Base-by-base conservation (phyloP, 768 basidiomycete species). In the Kondoa subrosea region DNA sequence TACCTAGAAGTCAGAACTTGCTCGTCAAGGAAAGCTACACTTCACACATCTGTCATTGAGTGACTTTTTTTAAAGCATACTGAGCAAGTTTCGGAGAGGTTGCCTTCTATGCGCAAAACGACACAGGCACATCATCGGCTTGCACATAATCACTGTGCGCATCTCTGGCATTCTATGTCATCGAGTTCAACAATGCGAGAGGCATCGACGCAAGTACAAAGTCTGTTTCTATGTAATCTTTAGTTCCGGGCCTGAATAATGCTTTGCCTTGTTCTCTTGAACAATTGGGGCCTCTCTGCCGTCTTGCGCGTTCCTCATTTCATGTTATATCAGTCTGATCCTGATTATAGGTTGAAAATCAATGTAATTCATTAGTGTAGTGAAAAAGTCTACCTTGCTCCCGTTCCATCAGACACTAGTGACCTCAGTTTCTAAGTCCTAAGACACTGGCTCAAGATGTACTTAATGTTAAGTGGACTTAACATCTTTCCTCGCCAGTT, bases 331-430 rank as follows among this genome's bases (percentile, higher is more conserved):
- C n/a, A n/a, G 59, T 26, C 15, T 14, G 25, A 30, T 12, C 14
- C 25, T 8, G 59, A 12, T 15, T 60, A 30, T 12, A n/a, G 25
- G 14, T 26, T 30, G 16, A 12, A 60, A 26, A 15, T 30, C 14
- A 60, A 12, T 25, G 59, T 12, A 15, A 30, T 12, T 26, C 25
- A 26, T 26, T 12, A 26, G 59, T 12, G 12, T 26, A n/a, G 8
- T 56, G 56, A 56, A 56, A 56, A 56, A 56, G 15, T 56, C 56
- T 56, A 25, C n/a, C n/a, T n/a, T n/a, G n/a, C n/a, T n/a, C n/a
- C n/a, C n/a, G n/a, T n/a, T n/a, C n/a, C n/a, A n/a, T n/a, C n/a
- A n/a, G n/a, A n/a, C n/a, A n/a, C n/a, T n/a, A n/a, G n/a, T n/a
- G n/a, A n/a, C n/a, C n/a, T n/a, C n/a, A n/a, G n/a, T n/a, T n/a